Evolutionary conservation across 345 rosid genomes (phyloP).

Genomic region (Abelmoschus esculentus): DNA sequence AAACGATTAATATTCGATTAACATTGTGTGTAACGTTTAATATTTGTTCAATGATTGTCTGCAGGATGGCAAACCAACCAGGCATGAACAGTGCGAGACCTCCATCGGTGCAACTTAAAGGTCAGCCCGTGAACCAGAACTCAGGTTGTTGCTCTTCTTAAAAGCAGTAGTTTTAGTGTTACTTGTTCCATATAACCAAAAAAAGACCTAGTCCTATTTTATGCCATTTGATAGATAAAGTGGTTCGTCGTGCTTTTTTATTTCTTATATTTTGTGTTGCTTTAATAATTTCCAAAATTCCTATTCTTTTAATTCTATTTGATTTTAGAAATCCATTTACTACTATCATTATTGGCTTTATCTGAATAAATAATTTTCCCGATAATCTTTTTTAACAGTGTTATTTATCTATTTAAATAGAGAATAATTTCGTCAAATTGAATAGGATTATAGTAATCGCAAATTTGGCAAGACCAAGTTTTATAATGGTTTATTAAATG

Average conservation of each 20-base stretch:
- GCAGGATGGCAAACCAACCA: constrained; percentile 98
- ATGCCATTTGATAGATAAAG: background rate
- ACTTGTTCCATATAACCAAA: constrained; percentile 29
- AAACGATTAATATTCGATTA: no score
- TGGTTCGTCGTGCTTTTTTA: constrained; percentile 21
- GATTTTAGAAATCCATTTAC: constrained; percentile 12
- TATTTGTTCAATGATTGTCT: background rate
- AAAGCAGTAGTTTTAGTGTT: constrained; percentile 18
- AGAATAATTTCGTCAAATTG: no score
- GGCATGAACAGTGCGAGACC: constrained; percentile 68
- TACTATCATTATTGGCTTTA: no score
- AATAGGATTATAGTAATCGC: no score
- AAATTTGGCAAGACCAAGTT: background rate
- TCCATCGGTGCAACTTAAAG: constrained; percentile 86
- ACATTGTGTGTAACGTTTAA: background rate
- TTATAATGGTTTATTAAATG: background rate
- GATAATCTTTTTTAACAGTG: no score
- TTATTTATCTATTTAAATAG: no score
- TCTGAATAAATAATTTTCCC: no score
- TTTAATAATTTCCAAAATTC: constrained; percentile 17
- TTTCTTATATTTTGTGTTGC: constrained; percentile 18
- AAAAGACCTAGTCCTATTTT: constrained; percentile 27
- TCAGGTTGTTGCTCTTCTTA: constrained; percentile 89
- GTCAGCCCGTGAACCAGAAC: constrained; percentile 93
- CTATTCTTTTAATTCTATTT: constrained; percentile 49